A percentile compares a stretch with the other conserved stretches of the same genome.
phyloP scores from a whole-genome alignment of 352 stramenopile genomes.

The Phytophthora pseudosyringae region DNA sequence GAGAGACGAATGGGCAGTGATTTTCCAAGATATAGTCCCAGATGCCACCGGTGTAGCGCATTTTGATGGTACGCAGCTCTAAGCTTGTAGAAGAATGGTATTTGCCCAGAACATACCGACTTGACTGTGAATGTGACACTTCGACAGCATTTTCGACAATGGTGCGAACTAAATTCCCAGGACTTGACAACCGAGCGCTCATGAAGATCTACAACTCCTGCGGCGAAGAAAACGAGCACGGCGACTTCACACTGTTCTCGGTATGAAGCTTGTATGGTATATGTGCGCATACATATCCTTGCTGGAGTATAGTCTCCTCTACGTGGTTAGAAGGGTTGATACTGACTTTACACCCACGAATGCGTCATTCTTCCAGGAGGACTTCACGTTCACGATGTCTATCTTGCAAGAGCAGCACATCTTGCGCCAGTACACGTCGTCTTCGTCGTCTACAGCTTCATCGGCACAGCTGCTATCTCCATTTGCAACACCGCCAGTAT shows the following conservation, averaged over 20 bases:
- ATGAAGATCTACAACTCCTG: conserved; percentile 79
- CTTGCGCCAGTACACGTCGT: conserved; percentile 40
- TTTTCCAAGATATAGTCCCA: conserved; percentile 70
- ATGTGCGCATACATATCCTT: conserved; percentile 14
- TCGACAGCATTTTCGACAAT: conserved; percentile 59
- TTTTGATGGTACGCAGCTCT: conserved; percentile 51
- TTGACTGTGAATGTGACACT: background rate
- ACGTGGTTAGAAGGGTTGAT: background rate
- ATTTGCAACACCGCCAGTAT: conserved; percentile 19
- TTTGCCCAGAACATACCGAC: background rate
- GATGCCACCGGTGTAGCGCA: conserved; percentile 68
- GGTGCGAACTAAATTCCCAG: conserved; percentile 59
- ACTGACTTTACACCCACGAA: conserved; percentile 7
- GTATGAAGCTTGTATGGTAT: conserved; percentile 39
- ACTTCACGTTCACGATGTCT: conserved; percentile 70
- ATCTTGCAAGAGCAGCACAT: conserved; percentile 63
- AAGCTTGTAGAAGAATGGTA: background rate
- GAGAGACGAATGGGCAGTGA: conserved; percentile 58
- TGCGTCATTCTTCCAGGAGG: conserved; percentile 43
- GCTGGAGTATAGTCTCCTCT: background rate
- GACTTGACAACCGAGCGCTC: conserved; percentile 55
- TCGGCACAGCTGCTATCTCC: conserved; percentile 23
- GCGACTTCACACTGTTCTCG: conserved; percentile 68
- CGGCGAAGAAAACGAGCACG: conserved; percentile 83
- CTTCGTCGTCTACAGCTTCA: conserved; percentile 29